Conservation (phyloP, 2,329 filamentous ascomycete genomes). For the Xylaria sp. region DNA sequence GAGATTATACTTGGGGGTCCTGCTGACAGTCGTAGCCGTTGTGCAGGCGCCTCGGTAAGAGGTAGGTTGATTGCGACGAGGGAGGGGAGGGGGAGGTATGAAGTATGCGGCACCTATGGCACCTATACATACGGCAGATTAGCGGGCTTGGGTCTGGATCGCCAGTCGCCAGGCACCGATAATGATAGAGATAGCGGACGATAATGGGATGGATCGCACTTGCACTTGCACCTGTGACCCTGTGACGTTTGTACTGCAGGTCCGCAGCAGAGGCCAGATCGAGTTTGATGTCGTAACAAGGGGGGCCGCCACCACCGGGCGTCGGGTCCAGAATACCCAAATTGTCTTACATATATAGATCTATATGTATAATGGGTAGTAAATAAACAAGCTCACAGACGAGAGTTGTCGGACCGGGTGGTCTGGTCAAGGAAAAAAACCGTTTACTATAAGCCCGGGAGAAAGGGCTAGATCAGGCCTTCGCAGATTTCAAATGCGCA, state of each 20-base stretch:
- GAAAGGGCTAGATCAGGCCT: conserved; percentile 28
- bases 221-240: conserved; percentile 24
- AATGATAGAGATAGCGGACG: conserved; percentile 4
- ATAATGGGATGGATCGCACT: conserved; percentile 26
- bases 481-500: conserved; percentile 38
- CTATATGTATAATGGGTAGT: background rate
- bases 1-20: conserved; percentile 19
- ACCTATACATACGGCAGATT: conserved; percentile 22
- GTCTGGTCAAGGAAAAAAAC: background rate
- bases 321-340: conserved; percentile 1
- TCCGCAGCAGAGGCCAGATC: conserved; percentile 19
- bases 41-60: conserved; percentile 24
- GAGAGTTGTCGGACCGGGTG: conserved; percentile 2
- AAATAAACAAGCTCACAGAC: conserved; percentile 2
- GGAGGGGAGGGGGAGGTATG: background rate
- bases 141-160: conserved; percentile 31
- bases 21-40: conserved; percentile 27
- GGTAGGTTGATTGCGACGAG: conserved; percentile 15
- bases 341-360: conserved; percentile 14
- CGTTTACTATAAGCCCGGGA: conserved; percentile 19
- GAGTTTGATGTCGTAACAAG: conserved; percentile 6
- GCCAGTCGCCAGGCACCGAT: background rate
- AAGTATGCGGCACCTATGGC: background rate
- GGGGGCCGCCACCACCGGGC: background rate
- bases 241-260: background rate